Evolutionary conservation across 202 grass and related monocot species (phyloP).

Genomic region (Dendrocalamus latiflorus): DNA sequence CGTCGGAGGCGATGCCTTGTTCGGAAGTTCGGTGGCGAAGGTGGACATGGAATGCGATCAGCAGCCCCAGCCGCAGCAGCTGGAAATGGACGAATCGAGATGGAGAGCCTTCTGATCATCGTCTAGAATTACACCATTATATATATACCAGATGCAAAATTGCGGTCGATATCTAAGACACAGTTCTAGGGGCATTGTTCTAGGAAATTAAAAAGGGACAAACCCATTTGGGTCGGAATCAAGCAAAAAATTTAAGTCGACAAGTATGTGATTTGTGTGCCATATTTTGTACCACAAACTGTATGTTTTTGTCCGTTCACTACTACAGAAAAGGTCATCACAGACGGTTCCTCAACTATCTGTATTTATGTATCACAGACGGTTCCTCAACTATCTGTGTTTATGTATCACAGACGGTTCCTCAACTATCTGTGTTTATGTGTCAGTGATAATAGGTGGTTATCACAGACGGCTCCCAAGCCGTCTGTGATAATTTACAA

Average conservation of each 20-base stretch:
- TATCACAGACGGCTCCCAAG: no score
- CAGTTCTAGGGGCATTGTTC: not conserved
- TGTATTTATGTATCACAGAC: no score
- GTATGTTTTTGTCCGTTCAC: no score
- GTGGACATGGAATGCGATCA: conserved; percentile 40
- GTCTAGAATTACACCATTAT: not conserved
- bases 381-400: no score
- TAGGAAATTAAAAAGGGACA: conserved; percentile 22
- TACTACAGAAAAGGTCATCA: no score
- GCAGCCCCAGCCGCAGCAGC: conserved; percentile 4
- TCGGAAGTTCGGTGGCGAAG: conserved; percentile 22
- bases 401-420: no score
- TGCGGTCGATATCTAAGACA: not conserved
- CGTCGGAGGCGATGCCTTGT: conserved; percentile 15
- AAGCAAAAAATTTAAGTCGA: not conserved
- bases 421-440: no score
- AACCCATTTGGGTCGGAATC: not conserved
- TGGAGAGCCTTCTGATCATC: conserved; percentile 45
- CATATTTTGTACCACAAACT: no score
- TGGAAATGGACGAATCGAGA: conserved; percentile 32
- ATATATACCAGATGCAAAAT: not conserved
- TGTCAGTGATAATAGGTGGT: no score
- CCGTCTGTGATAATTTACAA: no score
- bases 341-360: no score
- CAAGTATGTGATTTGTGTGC: not conserved